A percentile compares a stretch with the other conserved stretches of the same genome.
Evolutionary conservation across 345 rosid genomes (phyloP).

Genomic region (Lepidium aucheri): DNA sequence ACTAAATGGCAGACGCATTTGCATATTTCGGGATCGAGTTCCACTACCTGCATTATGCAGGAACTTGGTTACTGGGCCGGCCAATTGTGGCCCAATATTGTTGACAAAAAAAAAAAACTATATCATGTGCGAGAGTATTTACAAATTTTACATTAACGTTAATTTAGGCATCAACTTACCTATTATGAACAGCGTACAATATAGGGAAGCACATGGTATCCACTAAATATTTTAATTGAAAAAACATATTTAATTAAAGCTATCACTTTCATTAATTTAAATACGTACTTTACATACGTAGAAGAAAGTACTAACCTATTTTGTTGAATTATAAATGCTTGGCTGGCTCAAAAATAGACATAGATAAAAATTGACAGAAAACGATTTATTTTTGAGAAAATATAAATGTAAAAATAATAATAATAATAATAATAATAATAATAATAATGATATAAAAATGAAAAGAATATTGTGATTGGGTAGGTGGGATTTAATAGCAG

Average conservation of each 20-base stretch:
- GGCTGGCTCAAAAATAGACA: background rate
- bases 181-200: constrained; percentile 11
- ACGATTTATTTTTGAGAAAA: background rate
- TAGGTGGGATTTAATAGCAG: constrained; percentile 78
- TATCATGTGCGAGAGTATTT: too few species aligned
- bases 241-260: background rate
- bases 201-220: constrained; percentile 14
- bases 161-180: too few species aligned
- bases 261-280: constrained; percentile 5
- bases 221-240: background rate
- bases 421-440: too few species aligned
- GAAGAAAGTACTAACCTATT: background rate
- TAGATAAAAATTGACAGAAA: background rate
- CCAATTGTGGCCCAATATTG: too few species aligned
- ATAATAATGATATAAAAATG: background rate
- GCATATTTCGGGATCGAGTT: too few species aligned
- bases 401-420: background rate
- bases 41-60: too few species aligned
- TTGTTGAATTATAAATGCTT: background rate
- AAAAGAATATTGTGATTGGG: background rate
- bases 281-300: too few species aligned
- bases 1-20: too few species aligned
- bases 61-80: too few species aligned
- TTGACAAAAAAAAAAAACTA: too few species aligned
- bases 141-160: too few species aligned